These are phyloP conservation scores for Fusarium tuaranense DNA, from an alignment of 2,329 filamentous ascomycete species.

Conservation along the genomic window DNA sequence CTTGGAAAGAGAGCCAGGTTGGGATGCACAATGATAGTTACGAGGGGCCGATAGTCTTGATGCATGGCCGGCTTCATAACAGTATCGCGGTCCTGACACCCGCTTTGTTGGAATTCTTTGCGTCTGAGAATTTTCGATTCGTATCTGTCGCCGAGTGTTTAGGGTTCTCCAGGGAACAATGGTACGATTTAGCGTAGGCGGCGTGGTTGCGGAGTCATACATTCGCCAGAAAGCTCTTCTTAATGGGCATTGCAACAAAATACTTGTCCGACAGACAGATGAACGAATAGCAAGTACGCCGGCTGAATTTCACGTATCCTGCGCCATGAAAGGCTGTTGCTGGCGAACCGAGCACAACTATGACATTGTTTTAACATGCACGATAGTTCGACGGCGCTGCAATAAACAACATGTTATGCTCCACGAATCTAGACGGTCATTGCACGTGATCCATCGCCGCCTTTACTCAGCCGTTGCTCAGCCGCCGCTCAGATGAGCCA, in stretches of 20 bases:
- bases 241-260: background rate
- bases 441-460: no score
- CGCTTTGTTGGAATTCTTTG: constrained; percentile 2
- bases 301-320: no score
- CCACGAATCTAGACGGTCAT: no score
- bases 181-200: background rate
- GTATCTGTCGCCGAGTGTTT: constrained; percentile 5
- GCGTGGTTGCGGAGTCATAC: background rate
- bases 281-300: no score
- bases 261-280: background rate
- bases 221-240: background rate
- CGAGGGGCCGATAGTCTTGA: constrained; percentile 1
- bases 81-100: constrained; percentile 6
- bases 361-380: no score
- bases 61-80: constrained; percentile 7
- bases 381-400: no score
- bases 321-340: no score
- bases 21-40: background rate
- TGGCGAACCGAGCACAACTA: no score
- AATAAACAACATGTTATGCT: no score
- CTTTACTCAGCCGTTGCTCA: no score
- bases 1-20: background rate
- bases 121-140: background rate
- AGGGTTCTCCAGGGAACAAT: background rate
- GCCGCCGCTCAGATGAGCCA: no score